Percentiles rank a stretch among this genome's conserved stretches.
These are phyloP conservation scores for Vigna nakashimae DNA, from an alignment of 306 rosid genomes.

Conservation along the genomic window DNA sequence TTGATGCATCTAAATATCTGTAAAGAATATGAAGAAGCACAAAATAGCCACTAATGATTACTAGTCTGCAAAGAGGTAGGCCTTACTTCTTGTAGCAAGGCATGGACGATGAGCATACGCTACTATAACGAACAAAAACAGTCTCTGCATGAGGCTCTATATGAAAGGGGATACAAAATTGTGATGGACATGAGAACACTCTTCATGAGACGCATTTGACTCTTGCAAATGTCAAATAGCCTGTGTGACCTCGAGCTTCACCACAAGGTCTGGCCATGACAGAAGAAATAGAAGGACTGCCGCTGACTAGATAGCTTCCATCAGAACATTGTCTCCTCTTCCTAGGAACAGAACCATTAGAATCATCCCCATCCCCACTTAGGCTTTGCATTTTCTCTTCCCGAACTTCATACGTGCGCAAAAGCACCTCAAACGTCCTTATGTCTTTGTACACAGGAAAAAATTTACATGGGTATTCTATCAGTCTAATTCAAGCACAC, in stretches of 20 bases:
- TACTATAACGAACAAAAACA: background rate
- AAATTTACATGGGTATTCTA: background rate
- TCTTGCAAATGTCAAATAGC: conserved; percentile 89
- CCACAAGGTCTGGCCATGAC: conserved; percentile 72
- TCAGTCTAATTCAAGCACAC: conserved; percentile 28
- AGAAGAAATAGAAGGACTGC: conserved; percentile 44
- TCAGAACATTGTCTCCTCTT: conserved; percentile 75
- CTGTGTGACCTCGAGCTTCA: conserved; percentile 93
- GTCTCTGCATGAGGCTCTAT: background rate
- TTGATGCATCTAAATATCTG: background rate
- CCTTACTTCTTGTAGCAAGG: background rate
- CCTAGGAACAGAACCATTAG: conserved; percentile 59
- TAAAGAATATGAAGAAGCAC: background rate
- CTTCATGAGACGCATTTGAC: conserved; percentile 63
- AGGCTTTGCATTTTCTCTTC: conserved; percentile 58
- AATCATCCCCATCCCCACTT: conserved; percentile 38
- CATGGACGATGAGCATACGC: background rate
- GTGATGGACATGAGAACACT: conserved; percentile 9
- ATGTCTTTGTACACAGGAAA: conserved; percentile 59
- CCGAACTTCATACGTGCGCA: conserved; percentile 76
- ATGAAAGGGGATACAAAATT: conserved; percentile 22
- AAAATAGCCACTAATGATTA: background rate
- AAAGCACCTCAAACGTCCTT: conserved; percentile 88
- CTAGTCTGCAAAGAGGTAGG: background rate
- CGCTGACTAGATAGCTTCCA: conserved; percentile 52